These are phyloP conservation scores for Penstemon newberryi DNA, from an alignment of 257 asterid species.

Conservation along the genomic window DNA sequence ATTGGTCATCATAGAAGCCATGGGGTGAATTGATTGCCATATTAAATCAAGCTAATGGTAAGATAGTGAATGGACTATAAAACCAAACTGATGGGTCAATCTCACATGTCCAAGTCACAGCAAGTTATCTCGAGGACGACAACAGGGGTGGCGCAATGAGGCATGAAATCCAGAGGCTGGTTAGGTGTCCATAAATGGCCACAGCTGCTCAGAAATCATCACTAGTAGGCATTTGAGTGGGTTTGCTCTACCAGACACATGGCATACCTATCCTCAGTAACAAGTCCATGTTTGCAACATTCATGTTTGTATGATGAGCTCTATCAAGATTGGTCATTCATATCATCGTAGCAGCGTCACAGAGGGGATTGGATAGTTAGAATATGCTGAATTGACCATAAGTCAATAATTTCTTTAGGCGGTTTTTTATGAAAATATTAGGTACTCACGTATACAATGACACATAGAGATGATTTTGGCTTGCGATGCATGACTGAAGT, in stretches of 20 bases:
- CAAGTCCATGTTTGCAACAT: not conserved
- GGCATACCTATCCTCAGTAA: not conserved
- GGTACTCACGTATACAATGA: too few species aligned
- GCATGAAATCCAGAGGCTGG: not conserved
- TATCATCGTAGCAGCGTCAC: not conserved
- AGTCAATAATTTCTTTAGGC: not conserved
- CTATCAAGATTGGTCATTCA: not conserved
- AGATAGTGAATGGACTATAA: too few species aligned
- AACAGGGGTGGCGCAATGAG: too few species aligned
- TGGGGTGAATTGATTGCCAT: too few species aligned
- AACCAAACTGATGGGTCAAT: not conserved
- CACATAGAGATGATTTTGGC: not conserved
- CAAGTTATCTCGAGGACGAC: not conserved
- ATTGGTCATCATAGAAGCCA: too few species aligned
- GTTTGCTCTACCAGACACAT: not conserved
- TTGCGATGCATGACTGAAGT: not conserved
- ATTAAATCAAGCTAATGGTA: too few species aligned
- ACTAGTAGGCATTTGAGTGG: not conserved
- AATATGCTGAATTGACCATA: constrained; percentile 2
- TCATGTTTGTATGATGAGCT: not conserved
- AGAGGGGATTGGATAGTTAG: not conserved
- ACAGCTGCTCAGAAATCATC: not conserved
- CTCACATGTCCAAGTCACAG: not conserved
- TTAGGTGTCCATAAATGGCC: not conserved
- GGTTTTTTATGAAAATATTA: not conserved